Conservation (phyloP, 2,329 filamentous ascomycete species). For the Aspergillus fumigatiaffinis region DNA sequence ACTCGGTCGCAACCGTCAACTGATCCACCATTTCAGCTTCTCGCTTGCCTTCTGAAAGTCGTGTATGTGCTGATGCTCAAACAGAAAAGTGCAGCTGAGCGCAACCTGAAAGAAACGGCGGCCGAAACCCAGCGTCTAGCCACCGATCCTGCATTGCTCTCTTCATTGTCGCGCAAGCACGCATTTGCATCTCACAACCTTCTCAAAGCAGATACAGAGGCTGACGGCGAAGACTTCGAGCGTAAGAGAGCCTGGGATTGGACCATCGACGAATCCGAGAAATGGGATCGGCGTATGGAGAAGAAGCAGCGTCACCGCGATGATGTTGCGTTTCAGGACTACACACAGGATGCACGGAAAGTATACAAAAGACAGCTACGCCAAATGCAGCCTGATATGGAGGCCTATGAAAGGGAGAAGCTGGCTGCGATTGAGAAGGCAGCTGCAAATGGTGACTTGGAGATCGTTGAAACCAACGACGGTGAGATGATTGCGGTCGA, state of each 20-base stretch:
- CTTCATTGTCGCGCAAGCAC: slow-evolving; percentile 76
- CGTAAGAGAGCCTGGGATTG: slow-evolving; percentile 98
- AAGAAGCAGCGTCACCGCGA: slow-evolving; percentile 80
- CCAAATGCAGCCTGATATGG: slow-evolving; percentile 71
- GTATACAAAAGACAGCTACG: slow-evolving; percentile 88
- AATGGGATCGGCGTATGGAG: slow-evolving; percentile 85
- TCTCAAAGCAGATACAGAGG: slow-evolving; percentile 84
- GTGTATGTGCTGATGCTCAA: slow-evolving; percentile 15
- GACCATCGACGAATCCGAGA: slow-evolving; percentile 90
- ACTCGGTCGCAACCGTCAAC: not conserved
- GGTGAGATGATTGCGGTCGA: slow-evolving; percentile 94
- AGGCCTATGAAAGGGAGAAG: slow-evolving; percentile 84
- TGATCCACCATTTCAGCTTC: not conserved
- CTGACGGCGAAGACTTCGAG: slow-evolving; percentile 86
- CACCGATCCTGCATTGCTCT: slow-evolving; percentile 72
- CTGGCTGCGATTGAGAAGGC: slow-evolving; percentile 79
- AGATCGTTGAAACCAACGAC: slow-evolving; percentile 92
- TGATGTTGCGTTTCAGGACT: slow-evolving; percentile 86
- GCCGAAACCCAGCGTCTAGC: slow-evolving; percentile 76
- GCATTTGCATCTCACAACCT: slow-evolving; percentile 89
- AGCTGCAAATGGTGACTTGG: slow-evolving; percentile 76
- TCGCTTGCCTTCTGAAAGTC: not conserved
- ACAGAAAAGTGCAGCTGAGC: slow-evolving; percentile 41
- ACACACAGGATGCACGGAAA: slow-evolving; percentile 80
- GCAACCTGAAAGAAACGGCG: slow-evolving; percentile 78